phyloP scores from a whole-genome alignment of 495 filamentous ascomycete species.

The Neurospora sp. region DNA sequence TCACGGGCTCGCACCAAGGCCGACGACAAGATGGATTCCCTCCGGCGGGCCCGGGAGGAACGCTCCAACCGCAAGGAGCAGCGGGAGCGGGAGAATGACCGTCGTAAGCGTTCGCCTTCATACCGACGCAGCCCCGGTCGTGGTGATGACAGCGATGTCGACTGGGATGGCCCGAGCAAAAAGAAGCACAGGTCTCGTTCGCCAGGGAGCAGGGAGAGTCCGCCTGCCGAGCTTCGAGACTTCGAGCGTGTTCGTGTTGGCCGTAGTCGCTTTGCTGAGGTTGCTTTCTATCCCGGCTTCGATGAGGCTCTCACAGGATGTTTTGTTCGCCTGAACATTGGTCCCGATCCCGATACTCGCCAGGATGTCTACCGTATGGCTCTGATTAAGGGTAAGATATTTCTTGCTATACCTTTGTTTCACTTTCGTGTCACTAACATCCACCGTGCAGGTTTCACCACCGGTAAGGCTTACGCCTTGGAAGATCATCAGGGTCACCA shows the following conservation, averaged over 20 bases:
- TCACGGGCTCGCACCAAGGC: slow-evolving; percentile 75
- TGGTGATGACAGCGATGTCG: slow-evolving; percentile 72
- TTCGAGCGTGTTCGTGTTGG: slow-evolving; percentile 75
- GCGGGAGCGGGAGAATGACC: slow-evolving; percentile 55
- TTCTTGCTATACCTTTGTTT: not conserved
- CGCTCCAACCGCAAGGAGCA: slow-evolving; percentile 68
- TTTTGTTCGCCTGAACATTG: slow-evolving; percentile 72
- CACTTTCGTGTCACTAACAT: not conserved
- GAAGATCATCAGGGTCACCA: slow-evolving; percentile 56
- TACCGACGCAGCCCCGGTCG: slow-evolving; percentile 43
- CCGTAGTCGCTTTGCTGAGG: slow-evolving; percentile 66
- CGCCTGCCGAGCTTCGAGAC: slow-evolving; percentile 62
- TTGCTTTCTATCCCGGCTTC: slow-evolving; percentile 87
- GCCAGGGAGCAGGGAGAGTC: slow-evolving; percentile 37
- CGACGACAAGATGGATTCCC: slow-evolving; percentile 72
- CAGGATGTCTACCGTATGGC: slow-evolving; percentile 74
- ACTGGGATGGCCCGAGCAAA: slow-evolving; percentile 46
- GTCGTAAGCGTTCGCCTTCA: slow-evolving; percentile 40
- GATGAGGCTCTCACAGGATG: slow-evolving; percentile 67
- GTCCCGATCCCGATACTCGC: slow-evolving; percentile 55
- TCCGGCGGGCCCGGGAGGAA: slow-evolving; percentile 77
- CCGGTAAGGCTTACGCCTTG: slow-evolving; percentile 72
- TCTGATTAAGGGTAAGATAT: slow-evolving; percentile 62
- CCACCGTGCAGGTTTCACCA: slow-evolving; percentile 50
- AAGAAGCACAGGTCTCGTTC: slow-evolving; percentile 34